Conservation (phyloP, 2,329 filamentous ascomycete species). For the Penicillium sp. region DNA sequence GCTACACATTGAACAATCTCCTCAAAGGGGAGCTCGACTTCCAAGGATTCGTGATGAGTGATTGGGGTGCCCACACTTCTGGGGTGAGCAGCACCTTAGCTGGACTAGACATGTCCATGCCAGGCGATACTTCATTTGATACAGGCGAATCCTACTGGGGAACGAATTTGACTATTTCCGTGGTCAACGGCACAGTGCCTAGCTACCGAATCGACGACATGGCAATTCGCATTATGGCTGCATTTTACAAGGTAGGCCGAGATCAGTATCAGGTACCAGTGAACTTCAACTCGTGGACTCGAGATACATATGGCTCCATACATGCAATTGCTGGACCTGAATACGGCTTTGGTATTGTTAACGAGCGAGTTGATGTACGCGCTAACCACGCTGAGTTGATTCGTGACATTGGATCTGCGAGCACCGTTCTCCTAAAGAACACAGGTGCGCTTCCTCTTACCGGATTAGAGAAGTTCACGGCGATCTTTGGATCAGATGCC, state of each 20-base stretch:
- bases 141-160: conserved; percentile 75
- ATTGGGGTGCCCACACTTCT: conserved; percentile 75
- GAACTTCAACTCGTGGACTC: conserved; percentile 88
- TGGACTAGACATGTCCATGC: conserved; percentile 80
- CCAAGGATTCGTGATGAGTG: conserved; percentile 64
- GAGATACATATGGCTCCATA: conserved; percentile 66
- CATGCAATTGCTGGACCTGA: conserved; percentile 61
- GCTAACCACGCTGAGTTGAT: conserved; percentile 68
- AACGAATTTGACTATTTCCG: conserved; percentile 77
- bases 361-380: conserved; percentile 78
- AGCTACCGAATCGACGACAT: conserved; percentile 88
- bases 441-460: conserved; percentile 64
- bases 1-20: conserved; percentile 56
- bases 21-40: conserved; percentile 73
- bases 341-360: conserved; percentile 61
- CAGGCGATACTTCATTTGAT: conserved; percentile 74
- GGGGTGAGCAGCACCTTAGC: conserved; percentile 62
- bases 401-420: conserved; percentile 71
- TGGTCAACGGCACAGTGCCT: conserved; percentile 85
- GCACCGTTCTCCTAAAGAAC: conserved; percentile 89
- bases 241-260: conserved; percentile 61
- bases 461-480: conserved; percentile 64
- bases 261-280: conserved; percentile 52
- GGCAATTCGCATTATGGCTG: conserved; percentile 72
- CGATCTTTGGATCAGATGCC: conserved; percentile 78